Evolutionary conservation across 179 eudicot species (phyloP), one percentile per base, ranked within the genome.

Genomic region (Carnegiea gigantea): DNA sequence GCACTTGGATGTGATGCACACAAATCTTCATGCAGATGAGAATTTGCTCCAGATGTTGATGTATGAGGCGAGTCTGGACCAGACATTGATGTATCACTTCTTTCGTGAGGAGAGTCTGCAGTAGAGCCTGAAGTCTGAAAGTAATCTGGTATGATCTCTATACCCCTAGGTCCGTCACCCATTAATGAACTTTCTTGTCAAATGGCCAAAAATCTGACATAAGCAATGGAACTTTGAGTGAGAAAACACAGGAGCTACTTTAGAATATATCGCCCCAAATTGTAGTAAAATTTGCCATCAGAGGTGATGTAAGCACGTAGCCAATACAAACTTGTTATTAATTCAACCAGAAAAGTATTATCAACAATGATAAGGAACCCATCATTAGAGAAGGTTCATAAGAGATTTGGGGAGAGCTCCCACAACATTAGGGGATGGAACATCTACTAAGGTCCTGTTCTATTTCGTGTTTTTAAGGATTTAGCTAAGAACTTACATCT

Each of bases 91-190:
- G 83, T 89, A 79, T 70, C 80, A 77, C 74, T 84, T 81, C 77
- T 83, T 15, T 46, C 85, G 81, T 80, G 87, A 80, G 73, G 85
- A 83, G 89, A 85, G 43, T 87, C 89, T 70, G 78, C 73, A 79
- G 79, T 79, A 33, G 95, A 88, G 71, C 91, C 72, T 79, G 93
- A 86, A 77, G 83, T 87, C 79, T 89, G 84, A 85, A 94, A 96
- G 84, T 94, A 89, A 84, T 94, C 92, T 46, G 91, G 86, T 79
- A 90, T 88, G 48, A 95, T 78, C 81, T 94, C 88, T 86, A 94
- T 57, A 54, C 86, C 89, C 78, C 79, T 84, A 74, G 90, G 92
- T 75, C 94, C 93, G 87, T 92, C 98, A 85, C 89, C 98, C 97
- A 92, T 95, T 76, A 90, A 87, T 82, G 68, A 73, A 65, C 44